Percentiles rank a stretch among this genome's conserved stretches.
Evolutionary conservation across 805 yeast species (phyloP).

Genomic region (Diddensiella caesifluorescens): DNA sequence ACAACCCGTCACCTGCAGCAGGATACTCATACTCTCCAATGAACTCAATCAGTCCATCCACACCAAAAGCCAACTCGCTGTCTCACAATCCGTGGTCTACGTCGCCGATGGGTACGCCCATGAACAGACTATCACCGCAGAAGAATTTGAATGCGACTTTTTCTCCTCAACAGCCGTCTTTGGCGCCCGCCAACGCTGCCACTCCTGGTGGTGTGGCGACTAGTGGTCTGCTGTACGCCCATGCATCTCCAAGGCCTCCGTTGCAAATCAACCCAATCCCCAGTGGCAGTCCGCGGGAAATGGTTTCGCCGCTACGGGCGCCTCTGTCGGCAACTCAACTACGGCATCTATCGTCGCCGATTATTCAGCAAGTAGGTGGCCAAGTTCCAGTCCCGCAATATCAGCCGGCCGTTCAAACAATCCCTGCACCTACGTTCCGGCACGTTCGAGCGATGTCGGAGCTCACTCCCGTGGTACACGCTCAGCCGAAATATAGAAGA

Average conservation of each 20-base stretch:
- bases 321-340: slow-evolving; percentile 3
- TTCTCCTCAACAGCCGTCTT: slow-evolving; percentile 7
- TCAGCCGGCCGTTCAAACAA: slow-evolving; percentile 10
- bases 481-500: slow-evolving; percentile 31
- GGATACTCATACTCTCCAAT: slow-evolving; percentile 12
- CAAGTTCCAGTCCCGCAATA: slow-evolving; percentile 2
- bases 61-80: slow-evolving; percentile 6
- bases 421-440: slow-evolving; percentile 31
- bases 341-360: slow-evolving; percentile 4
- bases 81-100: slow-evolving; percentile 16
- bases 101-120: slow-evolving; percentile 18
- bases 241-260: slow-evolving; percentile 8
- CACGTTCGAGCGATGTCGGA: slow-evolving; percentile 32
- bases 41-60: slow-evolving; percentile 10
- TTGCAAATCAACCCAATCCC: slow-evolving; percentile 2
- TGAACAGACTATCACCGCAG: slow-evolving; percentile 4
- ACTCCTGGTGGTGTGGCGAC: background rate
- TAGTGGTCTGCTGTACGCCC: slow-evolving; percentile 5
- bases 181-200: slow-evolving; percentile 4
- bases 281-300: background rate
- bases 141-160: background rate
- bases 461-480: slow-evolving; percentile 28
- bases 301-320: slow-evolving; percentile 1
- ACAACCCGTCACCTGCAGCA: background rate
- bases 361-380: background rate